Percentiles rank a stretch among this genome's conserved stretches.
Conservation (phyloP, 176 grass and related monocot species). For the Eremochloa ophiuroides region DNA sequence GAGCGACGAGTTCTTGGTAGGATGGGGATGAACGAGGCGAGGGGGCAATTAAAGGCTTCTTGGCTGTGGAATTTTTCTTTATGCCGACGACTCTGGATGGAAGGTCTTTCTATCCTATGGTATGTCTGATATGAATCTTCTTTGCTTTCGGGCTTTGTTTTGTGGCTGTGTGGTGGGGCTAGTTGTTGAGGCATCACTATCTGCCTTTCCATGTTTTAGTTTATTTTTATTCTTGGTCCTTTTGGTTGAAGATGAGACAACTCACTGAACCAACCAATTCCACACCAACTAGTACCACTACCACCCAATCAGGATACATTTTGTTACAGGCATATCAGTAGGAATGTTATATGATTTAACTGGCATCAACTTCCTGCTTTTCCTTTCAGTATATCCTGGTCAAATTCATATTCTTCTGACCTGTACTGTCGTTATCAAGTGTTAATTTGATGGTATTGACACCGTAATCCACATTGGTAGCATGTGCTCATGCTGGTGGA, state of each 20-base stretch:
- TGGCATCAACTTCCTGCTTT: neutral
- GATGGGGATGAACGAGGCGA: neutral
- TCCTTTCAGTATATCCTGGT: slow-evolving; percentile 11
- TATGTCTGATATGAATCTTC: slow-evolving; percentile 11
- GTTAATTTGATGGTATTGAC: neutral
- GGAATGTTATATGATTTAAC: neutral
- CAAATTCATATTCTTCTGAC: neutral
- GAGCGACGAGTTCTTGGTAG: neutral
- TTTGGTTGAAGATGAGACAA: slow-evolving; percentile 21
- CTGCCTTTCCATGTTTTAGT: slow-evolving; percentile 21
- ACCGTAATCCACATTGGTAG: too few species aligned
- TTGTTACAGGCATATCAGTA: neutral
- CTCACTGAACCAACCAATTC: slow-evolving; percentile 12
- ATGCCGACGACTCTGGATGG: neutral
- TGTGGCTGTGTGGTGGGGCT: slow-evolving; percentile 1
- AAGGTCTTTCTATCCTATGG: slow-evolving; percentile 3
- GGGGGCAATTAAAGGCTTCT: neutral
- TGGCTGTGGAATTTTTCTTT: neutral
- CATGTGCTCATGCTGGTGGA: too few species aligned
- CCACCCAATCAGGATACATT: neutral
- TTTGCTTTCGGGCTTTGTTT: slow-evolving; percentile 39
- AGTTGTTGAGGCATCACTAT: slow-evolving; percentile 56
- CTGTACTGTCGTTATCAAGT: neutral
- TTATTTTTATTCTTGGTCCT: slow-evolving; percentile 19
- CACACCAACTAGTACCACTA: slow-evolving; percentile 21